These are phyloP conservation scores for Fusarium napiforme DNA, from an alignment of 2,329 filamentous ascomycete species.

Conservation along the genomic window DNA sequence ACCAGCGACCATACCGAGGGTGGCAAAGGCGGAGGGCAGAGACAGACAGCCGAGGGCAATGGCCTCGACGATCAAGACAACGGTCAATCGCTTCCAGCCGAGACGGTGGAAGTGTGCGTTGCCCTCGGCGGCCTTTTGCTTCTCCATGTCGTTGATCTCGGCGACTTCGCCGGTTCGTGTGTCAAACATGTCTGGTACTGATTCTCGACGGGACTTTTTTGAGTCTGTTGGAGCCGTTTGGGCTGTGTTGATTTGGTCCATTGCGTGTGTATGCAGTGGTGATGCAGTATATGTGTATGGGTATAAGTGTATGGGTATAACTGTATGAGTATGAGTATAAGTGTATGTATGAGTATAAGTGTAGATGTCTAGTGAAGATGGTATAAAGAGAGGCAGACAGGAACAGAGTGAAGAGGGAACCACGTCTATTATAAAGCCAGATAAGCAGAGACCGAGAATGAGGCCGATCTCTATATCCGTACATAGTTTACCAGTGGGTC, in stretches of 20 bases:
- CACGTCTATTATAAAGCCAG: constrained; percentile 1
- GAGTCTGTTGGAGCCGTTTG: constrained; percentile 16
- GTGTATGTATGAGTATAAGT: background rate
- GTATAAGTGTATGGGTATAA: no score
- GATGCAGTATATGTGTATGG: background rate
- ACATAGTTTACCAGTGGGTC: constrained; percentile 20
- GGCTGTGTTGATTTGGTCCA: constrained; percentile 35
- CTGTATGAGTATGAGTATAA: no score
- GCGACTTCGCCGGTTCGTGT: constrained; percentile 46
- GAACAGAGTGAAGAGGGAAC: background rate
- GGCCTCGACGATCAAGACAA: constrained; percentile 67
- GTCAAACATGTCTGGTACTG: constrained; percentile 43
- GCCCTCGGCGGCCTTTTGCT: constrained; percentile 58
- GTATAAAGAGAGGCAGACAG: background rate
- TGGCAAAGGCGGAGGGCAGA: constrained; percentile 63
- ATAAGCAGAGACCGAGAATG: constrained; percentile 34
- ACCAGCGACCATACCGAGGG: constrained; percentile 64
- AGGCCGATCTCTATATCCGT: constrained; percentile 28
- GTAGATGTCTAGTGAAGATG: background rate
- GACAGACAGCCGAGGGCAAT: constrained; percentile 65
- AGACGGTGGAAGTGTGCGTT: constrained; percentile 62
- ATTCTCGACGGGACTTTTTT: constrained; percentile 7
- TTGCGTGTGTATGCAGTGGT: constrained; percentile 3
- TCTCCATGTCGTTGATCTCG: constrained; percentile 60
- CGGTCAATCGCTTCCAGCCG: constrained; percentile 66